Conservation (phyloP, 805 yeast genomes). For the Phaffomyces opuntiae region DNA sequence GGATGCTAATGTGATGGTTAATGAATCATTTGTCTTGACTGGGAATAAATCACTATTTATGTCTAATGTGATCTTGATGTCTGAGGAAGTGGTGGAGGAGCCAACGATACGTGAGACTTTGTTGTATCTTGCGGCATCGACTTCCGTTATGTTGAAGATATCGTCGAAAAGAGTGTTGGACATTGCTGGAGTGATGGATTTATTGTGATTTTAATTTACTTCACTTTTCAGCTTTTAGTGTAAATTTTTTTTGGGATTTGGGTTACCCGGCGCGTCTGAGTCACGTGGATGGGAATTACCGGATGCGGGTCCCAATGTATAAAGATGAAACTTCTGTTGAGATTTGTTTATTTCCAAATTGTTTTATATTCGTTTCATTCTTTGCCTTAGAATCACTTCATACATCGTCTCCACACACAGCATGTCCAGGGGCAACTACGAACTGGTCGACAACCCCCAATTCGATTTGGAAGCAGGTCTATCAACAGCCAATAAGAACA, state of each 20-base stretch:
- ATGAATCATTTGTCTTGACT: constrained; percentile 62
- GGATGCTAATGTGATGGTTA: constrained; percentile 83
- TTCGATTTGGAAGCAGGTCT: constrained; percentile 6
- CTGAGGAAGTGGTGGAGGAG: constrained; percentile 72
- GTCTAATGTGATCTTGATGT: constrained; percentile 79
- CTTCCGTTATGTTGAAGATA: constrained; percentile 76
- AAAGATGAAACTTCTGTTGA: neutral
- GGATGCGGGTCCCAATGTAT: constrained; percentile 8
- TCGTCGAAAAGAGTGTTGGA: constrained; percentile 85
- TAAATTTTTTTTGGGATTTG: neutral
- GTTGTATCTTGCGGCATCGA: constrained; percentile 86
- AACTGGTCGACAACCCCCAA: constrained; percentile 14
- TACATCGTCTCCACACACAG: neutral
- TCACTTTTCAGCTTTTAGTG: too few species aligned
- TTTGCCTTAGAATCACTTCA: neutral
- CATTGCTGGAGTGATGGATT: constrained; percentile 27
- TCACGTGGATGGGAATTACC: constrained; percentile 7
- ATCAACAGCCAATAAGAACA: neutral
- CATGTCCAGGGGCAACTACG: constrained; percentile 10
- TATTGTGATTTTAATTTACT: too few species aligned
- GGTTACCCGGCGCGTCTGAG: constrained; percentile 1
- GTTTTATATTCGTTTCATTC: neutral
- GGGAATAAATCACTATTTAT: constrained; percentile 91
- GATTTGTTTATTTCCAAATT: neutral
- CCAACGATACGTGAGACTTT: constrained; percentile 87